Base-by-base conservation (phyloP, 805 yeast genomes). In the baker's yeast (Saccharomyces cerevisiae) region DNA sequence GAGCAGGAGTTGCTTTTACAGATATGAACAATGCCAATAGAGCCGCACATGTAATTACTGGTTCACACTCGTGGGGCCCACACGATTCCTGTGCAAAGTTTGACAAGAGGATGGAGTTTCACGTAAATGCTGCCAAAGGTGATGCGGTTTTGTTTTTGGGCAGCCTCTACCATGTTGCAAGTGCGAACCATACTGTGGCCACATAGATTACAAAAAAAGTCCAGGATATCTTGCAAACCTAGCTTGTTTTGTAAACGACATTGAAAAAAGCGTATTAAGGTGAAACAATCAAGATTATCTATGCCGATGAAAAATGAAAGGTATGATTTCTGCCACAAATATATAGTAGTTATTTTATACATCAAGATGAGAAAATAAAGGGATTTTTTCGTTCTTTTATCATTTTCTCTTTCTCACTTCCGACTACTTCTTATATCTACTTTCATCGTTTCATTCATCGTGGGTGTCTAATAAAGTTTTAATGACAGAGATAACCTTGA, bases 61-160 rank as follows among this genome's bases (percentile, higher is more conserved):
- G 73, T 8, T 69, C 73, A 21, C 73, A 70, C 54, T 57, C 62
- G 31, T 68, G 71, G 71, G 60, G 58, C 14, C 57, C 60, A 6
- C 52, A 51, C 24, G 71, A 66, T 52, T 65, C 59, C 51, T 58
- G 56, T 30, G 59, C 65, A 43, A 52, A 59, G 47, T 69, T 67
- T 24, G 53, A 59, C 27, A 59, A 62, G n/a, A 55, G 57, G 13
- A 61, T 59, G 41, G 62, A 60, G 47, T 50, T 63, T 11, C 61
- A 67, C 26, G 61, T 62, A 29, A 72, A 69, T 53, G 53, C 69
- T 53, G 67, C 66, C 6, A 59, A 62, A 41, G 73, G 73, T 27
- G 73, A 70, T 53, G 64, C 57, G 1, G 62, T 63, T 22, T 68
- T 69, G 47, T 63, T 70, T 70, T 57, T 70, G 30, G 71, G 64